Evolutionary conservation across 768 basidiomycete genomes (phyloP).

Genomic region (Jaapia argillacea): DNA sequence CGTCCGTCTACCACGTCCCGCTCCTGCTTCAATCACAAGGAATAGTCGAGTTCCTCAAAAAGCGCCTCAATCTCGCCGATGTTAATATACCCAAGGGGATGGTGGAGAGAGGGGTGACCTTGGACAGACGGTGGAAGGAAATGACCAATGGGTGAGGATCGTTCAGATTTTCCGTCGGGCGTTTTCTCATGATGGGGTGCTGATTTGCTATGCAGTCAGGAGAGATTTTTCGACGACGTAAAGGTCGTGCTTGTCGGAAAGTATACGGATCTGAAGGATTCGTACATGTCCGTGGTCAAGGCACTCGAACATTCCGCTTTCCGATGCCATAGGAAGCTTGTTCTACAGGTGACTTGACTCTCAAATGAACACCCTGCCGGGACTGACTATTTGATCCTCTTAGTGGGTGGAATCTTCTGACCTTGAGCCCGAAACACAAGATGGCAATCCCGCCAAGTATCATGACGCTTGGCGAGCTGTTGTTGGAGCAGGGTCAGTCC

Average conservation of each 20-base stretch:
- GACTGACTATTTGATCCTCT: too few species aligned
- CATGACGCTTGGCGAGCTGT: slow-evolving; percentile 94
- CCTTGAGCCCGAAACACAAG: slow-evolving; percentile 74
- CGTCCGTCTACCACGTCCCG: slow-evolving; percentile 96
- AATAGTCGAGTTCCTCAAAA: slow-evolving; percentile 76
- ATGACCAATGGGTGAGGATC: slow-evolving; percentile 65
- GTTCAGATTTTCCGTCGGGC: slow-evolving; percentile 1
- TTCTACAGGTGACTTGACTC: slow-evolving; percentile 63
- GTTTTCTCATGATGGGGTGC: neutral
- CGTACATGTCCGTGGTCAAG: slow-evolving; percentile 97
- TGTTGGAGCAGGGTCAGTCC: slow-evolving; percentile 82
- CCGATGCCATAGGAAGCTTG: slow-evolving; percentile 77
- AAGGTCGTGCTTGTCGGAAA: slow-evolving; percentile 92
- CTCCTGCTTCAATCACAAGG: slow-evolving; percentile 87
- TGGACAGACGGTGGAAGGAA: slow-evolving; percentile 74
- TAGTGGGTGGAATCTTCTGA: slow-evolving; percentile 97
- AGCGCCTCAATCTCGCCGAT: slow-evolving; percentile 64
- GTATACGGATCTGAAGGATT: slow-evolving; percentile 94
- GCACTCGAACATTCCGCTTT: slow-evolving; percentile 95
- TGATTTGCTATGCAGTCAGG: slow-evolving; percentile 82
- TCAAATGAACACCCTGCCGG: too few species aligned
- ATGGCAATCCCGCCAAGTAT: slow-evolving; percentile 74
- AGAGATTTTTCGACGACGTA: slow-evolving; percentile 83
- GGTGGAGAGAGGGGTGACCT: slow-evolving; percentile 46
- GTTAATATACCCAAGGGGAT: slow-evolving; percentile 46